Base-by-base conservation (phyloP, 176 grass and related monocot species). In the Phragmites australis region DNA sequence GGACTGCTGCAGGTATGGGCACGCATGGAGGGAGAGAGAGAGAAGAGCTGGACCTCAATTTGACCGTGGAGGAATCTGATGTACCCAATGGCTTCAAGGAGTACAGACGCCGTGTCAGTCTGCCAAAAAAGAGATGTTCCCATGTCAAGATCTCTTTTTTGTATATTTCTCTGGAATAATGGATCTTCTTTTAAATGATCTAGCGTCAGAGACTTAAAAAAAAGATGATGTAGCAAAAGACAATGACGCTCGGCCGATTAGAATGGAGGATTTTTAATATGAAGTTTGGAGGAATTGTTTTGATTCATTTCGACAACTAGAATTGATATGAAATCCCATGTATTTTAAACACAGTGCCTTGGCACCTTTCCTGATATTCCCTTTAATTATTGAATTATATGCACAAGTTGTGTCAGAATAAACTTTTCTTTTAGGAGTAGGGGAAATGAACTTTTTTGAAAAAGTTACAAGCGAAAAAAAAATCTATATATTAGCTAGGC, bases 51-150 rank as follows among this genome's bases (percentile, higher is more conserved):
- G 69, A 99, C 97, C 97, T 99, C 86, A 93, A 99, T 93, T 93
- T 99, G 97, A 95, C 86, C 48, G 37, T 99, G 97, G 72, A 99
- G 97, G 92, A 96, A 99, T 99, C 97, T 99, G 88, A 99, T 99
- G 84, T 95, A 99, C 42, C 90, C 97, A 95, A 91, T 93, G 84
- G 97, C 90, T 95, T 99, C 97, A 85, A 89, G 84, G 56, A 99
- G 90, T 85, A 99, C 97, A 88, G 97, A 99, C 84, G 97, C 97
- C 19, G 96, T 95, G 93, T 99, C 96, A 91, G 96, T 99, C 96
- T 99, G 93, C 31, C 77, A 89, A 60, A 80, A 86, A 21, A 81
- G 79, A 78, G 56, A 66, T 65, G 86, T 82, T 78, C 31, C 57
- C 46, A 67, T 85, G 83, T 81, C 79, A 92, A 68, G 56, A 84